Percentiles rank a stretch among this genome's conserved stretches.
Evolutionary conservation across 768 basidiomycete species (phyloP).

Genomic region (Collybia sp.): DNA sequence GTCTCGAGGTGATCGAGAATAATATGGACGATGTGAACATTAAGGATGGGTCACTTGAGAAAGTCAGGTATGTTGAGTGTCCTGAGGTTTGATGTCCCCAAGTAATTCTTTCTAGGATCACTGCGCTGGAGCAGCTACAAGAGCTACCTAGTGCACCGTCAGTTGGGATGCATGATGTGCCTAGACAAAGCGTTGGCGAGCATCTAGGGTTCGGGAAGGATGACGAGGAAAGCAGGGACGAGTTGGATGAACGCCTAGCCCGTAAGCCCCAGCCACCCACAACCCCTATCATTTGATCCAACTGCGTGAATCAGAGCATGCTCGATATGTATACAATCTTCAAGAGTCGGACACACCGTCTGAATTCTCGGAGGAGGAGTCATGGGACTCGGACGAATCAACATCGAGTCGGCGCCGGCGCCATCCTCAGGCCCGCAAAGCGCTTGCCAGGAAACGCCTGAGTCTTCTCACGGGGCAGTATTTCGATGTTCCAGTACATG

Average conservation of each 20-base stretch:
- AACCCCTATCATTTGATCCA: neutral
- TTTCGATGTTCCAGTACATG: conserved; percentile 43
- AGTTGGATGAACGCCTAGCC: conserved; percentile 65
- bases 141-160: conserved; percentile 68
- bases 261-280: conserved; percentile 40
- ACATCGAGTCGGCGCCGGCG: conserved; percentile 18
- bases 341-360: conserved; percentile 45
- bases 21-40: conserved; percentile 95
- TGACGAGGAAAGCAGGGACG: conserved; percentile 48
- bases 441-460: conserved; percentile 51
- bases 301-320: conserved; percentile 43
- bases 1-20: conserved; percentile 84
- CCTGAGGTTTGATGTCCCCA: no score
- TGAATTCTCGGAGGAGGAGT: conserved; percentile 44
- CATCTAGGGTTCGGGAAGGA: conserved; percentile 56
- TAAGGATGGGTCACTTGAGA: conserved; percentile 74
- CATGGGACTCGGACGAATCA: conserved; percentile 48
- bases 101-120: conserved; percentile 15
- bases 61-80: conserved; percentile 56
- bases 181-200: conserved; percentile 58
- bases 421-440: conserved; percentile 4
- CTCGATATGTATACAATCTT: conserved; percentile 57
- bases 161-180: conserved; percentile 81
- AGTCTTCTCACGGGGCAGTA: conserved; percentile 62
- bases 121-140: conserved; percentile 37